phyloP scores from a whole-genome alignment of 1,139 yeast genomes.

The Debaryomycetaceae sp. region DNA sequence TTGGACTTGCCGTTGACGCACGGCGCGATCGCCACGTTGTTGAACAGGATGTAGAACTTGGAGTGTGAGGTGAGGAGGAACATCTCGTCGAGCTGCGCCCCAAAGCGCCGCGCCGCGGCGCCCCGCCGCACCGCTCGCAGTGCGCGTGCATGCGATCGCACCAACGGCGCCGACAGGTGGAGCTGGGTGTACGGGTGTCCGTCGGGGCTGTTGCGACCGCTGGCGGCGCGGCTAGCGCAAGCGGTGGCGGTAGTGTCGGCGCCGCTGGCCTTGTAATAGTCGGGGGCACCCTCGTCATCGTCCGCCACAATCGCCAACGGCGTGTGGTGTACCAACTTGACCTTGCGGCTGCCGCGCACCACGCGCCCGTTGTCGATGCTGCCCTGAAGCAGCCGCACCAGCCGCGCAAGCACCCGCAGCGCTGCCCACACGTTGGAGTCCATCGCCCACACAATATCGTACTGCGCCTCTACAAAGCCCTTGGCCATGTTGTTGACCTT shows the following conservation, averaged over 20 bases:
- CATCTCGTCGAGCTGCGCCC: constrained; percentile 82
- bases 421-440: constrained; percentile 85
- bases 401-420: constrained; percentile 60
- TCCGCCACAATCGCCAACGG: constrained; percentile 55
- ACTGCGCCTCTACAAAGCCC: constrained; percentile 64
- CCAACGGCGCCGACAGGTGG: not conserved
- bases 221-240: too few relatives aligned
- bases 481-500: constrained; percentile 81
- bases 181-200: not conserved
- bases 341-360: constrained; percentile 28
- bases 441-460: constrained; percentile 81
- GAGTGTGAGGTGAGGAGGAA: constrained; percentile 80
- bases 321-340: constrained; percentile 75
- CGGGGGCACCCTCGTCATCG: constrained; percentile 19
- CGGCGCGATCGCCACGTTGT: constrained; percentile 75
- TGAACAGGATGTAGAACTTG: constrained; percentile 76
- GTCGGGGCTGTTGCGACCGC: not conserved
- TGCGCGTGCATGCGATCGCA: constrained; percentile 9
- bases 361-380: constrained; percentile 48
- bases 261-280: constrained; percentile 13
- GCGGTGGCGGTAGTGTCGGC: not conserved
- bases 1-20: constrained; percentile 94
- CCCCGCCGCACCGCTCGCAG: too few relatives aligned
- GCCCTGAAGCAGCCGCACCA: constrained; percentile 50
- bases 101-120: constrained; percentile 37